phyloP scores from a whole-genome alignment of 768 basidiomycete genomes.

The Leccinum disarticulatum region DNA sequence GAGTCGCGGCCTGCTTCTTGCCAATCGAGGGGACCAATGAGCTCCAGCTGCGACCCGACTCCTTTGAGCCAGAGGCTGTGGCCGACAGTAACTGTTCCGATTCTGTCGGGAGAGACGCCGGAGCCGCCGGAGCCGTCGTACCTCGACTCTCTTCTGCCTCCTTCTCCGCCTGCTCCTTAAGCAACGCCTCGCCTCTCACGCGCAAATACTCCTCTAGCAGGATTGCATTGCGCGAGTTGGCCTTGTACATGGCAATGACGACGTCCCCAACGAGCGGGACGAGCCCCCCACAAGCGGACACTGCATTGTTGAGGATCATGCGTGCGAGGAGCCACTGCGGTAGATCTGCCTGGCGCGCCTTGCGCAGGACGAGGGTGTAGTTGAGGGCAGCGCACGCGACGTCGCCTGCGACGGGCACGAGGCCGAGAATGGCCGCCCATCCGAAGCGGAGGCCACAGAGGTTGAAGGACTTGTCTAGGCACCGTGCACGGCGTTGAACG shows the following conservation, averaged over 20 bases:
- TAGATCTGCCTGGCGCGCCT: constrained; percentile 71
- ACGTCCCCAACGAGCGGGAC: constrained; percentile 79
- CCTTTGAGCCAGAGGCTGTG: constrained; percentile 47
- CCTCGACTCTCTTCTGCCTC: constrained; percentile 21
- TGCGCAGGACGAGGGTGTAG: constrained; percentile 75
- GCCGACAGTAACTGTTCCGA: constrained; percentile 53
- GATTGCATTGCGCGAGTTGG: constrained; percentile 86
- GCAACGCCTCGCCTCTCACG: constrained; percentile 70
- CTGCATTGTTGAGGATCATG: constrained; percentile 77
- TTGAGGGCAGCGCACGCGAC: constrained; percentile 61
- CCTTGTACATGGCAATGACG: constrained; percentile 73
- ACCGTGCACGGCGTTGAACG: constrained; percentile 75
- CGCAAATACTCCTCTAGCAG: constrained; percentile 84
- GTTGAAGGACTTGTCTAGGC: constrained; percentile 84
- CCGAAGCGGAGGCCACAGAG: constrained; percentile 83
- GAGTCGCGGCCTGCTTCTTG: constrained; percentile 1
- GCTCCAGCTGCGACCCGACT: constrained; percentile 24
- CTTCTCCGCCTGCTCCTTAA: constrained; percentile 47
- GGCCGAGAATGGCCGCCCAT: constrained; percentile 80
- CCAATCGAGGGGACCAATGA: constrained; percentile 12
- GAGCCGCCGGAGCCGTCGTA: constrained; percentile 2
- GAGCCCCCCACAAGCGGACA: constrained; percentile 65
- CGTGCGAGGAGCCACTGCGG: constrained; percentile 63
- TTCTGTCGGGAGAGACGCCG: constrained; percentile 33
- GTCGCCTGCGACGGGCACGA: constrained; percentile 72